Conservation (phyloP, 2,329 filamentous ascomycete genomes). For the Sphaerulina populicola region DNA sequence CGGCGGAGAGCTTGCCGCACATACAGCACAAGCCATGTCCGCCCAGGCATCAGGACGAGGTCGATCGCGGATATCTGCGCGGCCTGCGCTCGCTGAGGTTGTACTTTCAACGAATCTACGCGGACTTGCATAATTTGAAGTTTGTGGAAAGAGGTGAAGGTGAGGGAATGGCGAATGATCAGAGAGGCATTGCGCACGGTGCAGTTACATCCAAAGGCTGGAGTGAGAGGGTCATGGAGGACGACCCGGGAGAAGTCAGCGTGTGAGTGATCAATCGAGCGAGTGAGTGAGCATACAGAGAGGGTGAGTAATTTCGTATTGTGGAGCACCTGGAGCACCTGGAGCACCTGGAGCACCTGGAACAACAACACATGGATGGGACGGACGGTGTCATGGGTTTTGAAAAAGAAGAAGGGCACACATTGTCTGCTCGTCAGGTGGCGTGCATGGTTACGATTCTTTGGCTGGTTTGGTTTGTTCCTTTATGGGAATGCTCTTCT, state of each 20-base stretch:
- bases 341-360: not conserved
- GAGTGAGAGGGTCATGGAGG: conserved; percentile 17
- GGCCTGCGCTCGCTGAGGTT: conserved; percentile 68
- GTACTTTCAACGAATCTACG: conserved; percentile 83
- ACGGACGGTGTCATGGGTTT: not conserved
- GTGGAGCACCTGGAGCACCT: not conserved
- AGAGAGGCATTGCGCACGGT: conserved; percentile 21
- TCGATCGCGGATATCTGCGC: conserved; percentile 82
- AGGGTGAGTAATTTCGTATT: not conserved
- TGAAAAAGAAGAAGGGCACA: not conserved
- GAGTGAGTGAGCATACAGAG: not conserved
- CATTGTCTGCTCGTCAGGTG: not conserved
- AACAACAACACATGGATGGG: not conserved
- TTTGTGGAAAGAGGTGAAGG: conserved; percentile 31
- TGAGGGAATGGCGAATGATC: conserved; percentile 31
- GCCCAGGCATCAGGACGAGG: conserved; percentile 67
- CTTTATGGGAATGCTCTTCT: not conserved
- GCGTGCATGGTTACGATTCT: too few relatives aligned
- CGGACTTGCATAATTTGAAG: conserved; percentile 50
- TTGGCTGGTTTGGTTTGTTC: too few relatives aligned
- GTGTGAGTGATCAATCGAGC: conserved; percentile 3
- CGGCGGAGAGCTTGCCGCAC: conserved; percentile 63
- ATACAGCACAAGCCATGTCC: conserved; percentile 52
- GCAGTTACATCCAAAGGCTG: conserved; percentile 22
- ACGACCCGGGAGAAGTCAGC: conserved; percentile 20